Evolutionary conservation across 1,139 yeast genomes (phyloP), one percentile per base, ranked within the genome.

Genomic region (Suhomyces anneliseae): DNA sequence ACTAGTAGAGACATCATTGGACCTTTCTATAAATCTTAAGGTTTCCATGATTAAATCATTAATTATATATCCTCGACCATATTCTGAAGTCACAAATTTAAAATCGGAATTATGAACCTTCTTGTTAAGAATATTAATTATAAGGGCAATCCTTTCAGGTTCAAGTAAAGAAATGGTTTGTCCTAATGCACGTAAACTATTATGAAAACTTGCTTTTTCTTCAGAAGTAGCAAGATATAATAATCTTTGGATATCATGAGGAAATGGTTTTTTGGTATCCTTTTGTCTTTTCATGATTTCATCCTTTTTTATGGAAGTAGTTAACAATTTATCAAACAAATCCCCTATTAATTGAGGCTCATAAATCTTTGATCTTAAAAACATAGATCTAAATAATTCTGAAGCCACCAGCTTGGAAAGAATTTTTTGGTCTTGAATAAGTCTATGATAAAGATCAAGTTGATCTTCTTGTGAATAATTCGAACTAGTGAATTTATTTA

Each of bases 131-230:
- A 43, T 40, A 40, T 62, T 59, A 12, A 69, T 40, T 3, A 55
- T 48, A 2, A 4, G 15, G 1, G 64, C 56, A 1, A 57, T 45
- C 26, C 58, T 52, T 1, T 50, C 46, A 1, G 61, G 47, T 4
- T 56, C 52, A 8, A 66, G 46, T n/a, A 59, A 49, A 1, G 75
- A 65, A 7, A 70, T 38, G n/a, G 66, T 51, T 48, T 70, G 74
- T 0, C 65, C 69, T 24, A 68, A 43, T 5, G 69, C 59, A 36
- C 72, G 51, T 7, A 71, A 45, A 2, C 61, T 48, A 44, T 62
- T 61, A 50, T 64, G 70, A 43, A 68, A 64, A 29, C 53, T 54
- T 4, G 58, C 60, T 34, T 51, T 60, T 38, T 66, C 62, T 0
- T 37, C 38, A 24, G 44, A 24, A 3, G 54, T 52, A 14, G 60